Percentiles rank a stretch among this genome's conserved stretches.
Conservation (phyloP, 495 filamentous ascomycete genomes). For the Recurvomyces mirabilis region DNA sequence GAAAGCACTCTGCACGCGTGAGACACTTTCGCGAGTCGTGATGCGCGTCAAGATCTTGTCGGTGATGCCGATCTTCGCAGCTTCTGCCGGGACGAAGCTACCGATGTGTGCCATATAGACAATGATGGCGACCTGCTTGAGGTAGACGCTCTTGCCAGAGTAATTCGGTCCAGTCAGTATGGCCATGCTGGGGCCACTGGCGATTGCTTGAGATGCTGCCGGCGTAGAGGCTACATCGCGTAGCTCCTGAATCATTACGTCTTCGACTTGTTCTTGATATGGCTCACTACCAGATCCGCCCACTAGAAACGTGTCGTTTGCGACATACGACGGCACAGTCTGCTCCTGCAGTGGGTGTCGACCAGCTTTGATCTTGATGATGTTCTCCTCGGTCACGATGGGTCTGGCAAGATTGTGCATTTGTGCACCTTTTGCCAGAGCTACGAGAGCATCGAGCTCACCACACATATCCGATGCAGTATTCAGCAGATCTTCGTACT, state of each 20-base stretch:
- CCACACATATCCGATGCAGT: slow-evolving; percentile 65
- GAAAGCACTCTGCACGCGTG: slow-evolving; percentile 79
- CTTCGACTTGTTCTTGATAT: not conserved
- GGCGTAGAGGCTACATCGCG: not conserved
- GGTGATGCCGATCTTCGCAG: slow-evolving; percentile 72
- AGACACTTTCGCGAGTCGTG: slow-evolving; percentile 76
- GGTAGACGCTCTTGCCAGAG: slow-evolving; percentile 91
- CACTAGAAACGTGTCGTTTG: slow-evolving; percentile 62
- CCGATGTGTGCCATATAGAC: slow-evolving; percentile 90
- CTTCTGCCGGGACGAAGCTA: slow-evolving; percentile 73
- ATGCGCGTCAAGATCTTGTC: slow-evolving; percentile 89
- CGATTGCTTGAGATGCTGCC: not conserved
- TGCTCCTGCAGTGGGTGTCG: slow-evolving; percentile 84
- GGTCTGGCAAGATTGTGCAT: slow-evolving; percentile 64
- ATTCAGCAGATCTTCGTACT: slow-evolving; percentile 56
- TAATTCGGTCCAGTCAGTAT: slow-evolving; percentile 89
- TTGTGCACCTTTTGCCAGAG: slow-evolving; percentile 66
- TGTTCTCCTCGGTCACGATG: slow-evolving; percentile 56
- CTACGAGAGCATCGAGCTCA: slow-evolving; percentile 67
- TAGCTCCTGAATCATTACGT: not conserved
- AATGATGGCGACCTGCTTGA: slow-evolving; percentile 92
- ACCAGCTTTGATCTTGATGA: slow-evolving; percentile 69
- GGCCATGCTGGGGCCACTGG: slow-evolving; percentile 54
- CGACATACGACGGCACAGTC: slow-evolving; percentile 72
- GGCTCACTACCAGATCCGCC: slow-evolving; percentile 44